Conservation (phyloP, 2,329 filamentous ascomycete species). For the Samsoniella hepiali region DNA sequence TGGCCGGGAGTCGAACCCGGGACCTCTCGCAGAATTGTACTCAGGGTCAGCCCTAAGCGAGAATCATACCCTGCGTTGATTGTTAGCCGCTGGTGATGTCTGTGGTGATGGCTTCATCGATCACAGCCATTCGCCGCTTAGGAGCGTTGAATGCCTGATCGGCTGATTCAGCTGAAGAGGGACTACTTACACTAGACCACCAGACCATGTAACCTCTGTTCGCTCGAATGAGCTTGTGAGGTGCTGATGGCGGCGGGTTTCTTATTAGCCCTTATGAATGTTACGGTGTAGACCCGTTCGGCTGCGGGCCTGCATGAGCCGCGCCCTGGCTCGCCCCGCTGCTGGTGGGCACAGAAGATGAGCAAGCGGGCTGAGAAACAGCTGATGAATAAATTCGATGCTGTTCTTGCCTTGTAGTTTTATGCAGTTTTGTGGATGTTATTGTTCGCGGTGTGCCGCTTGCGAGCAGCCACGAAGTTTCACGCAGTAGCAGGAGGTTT, state of each 20-base stretch:
- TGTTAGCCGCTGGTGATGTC: conserved; percentile 23
- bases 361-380: background rate
- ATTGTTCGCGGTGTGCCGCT: background rate
- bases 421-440: background rate
- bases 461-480: background rate
- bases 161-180: background rate
- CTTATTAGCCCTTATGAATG: conserved; percentile 13
- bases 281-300: background rate
- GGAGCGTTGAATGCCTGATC: background rate
- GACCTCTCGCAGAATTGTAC: conserved; percentile 39
- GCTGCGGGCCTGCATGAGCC: conserved; percentile 1
- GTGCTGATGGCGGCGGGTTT: conserved; percentile 18
- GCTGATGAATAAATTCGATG: background rate
- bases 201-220: conserved; percentile 11
- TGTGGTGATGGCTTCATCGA: background rate
- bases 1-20: conserved; percentile 46
- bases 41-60: conserved; percentile 30
- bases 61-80: conserved; percentile 30
- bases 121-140: background rate
- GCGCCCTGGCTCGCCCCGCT: conserved; percentile 8
- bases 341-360: background rate
- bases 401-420: background rate
- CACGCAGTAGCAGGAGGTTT: background rate
- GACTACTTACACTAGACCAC: conserved; percentile 19
- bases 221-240: conserved; percentile 5